Percentiles rank a stretch among this genome's conserved stretches.
phyloP scores from a whole-genome alignment of 257 asterid genomes.

The Fraxinus anomala region DNA sequence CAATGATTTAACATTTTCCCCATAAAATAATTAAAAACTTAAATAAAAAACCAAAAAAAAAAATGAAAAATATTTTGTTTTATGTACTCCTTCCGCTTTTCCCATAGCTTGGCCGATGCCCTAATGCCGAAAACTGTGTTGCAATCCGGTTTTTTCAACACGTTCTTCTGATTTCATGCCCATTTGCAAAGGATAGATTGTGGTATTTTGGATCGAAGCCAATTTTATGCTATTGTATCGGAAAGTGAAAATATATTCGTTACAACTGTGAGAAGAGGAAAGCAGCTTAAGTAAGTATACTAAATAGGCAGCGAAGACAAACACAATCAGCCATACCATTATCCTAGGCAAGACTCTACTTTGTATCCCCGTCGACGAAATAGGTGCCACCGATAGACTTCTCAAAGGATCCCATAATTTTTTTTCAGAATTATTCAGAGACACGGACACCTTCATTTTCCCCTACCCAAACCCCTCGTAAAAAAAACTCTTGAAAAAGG shows the following conservation, averaged over 20 bases:
- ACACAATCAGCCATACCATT: constrained; percentile 59
- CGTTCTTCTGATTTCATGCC: neutral
- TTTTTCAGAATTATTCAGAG: constrained; percentile 63
- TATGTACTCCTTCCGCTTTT: constrained; percentile 57
- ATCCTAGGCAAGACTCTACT: constrained; percentile 53
- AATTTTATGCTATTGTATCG: constrained; percentile 6
- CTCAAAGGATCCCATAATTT: constrained; percentile 66
- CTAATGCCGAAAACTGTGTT: constrained; percentile 65
- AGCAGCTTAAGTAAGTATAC: constrained; percentile 47
- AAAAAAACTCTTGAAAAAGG: neutral
- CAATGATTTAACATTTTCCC: too few relatives aligned
- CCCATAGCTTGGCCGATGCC: constrained; percentile 62
- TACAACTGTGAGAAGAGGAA: constrained; percentile 40
- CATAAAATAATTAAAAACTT: too few relatives aligned
- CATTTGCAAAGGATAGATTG: neutral
- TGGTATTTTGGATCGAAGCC: neutral
- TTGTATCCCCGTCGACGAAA: constrained; percentile 30
- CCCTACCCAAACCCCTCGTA: too few relatives aligned
- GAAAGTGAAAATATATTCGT: constrained; percentile 31
- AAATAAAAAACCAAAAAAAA: too few relatives aligned
- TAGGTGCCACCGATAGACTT: constrained; percentile 33
- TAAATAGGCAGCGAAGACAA: constrained; percentile 51
- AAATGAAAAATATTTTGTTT: constrained; percentile 10
- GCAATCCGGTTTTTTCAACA: constrained; percentile 32
- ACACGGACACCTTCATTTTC: constrained; percentile 50